Conservation (phyloP, 2,329 filamentous ascomycete genomes). For the Fusarium sororula region DNA sequence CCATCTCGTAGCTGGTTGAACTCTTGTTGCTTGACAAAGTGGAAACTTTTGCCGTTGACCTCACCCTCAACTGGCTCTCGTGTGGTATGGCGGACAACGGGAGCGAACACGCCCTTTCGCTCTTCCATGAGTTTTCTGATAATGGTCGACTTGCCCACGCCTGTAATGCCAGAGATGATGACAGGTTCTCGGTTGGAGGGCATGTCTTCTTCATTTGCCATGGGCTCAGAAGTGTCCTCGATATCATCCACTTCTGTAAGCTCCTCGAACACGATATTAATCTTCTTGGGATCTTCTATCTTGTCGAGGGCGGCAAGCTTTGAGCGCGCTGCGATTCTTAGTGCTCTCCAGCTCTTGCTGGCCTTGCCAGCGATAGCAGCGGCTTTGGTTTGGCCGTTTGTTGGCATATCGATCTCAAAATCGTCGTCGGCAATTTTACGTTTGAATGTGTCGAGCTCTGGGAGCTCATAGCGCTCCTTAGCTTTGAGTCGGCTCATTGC, state of each 20-base stretch:
- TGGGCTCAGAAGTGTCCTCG: slow-evolving; percentile 47
- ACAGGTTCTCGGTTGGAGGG: slow-evolving; percentile 65
- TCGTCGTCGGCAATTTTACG: slow-evolving; percentile 80
- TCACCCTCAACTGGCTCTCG: slow-evolving; percentile 60
- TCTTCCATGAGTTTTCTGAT: slow-evolving; percentile 69
- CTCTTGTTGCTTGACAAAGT: slow-evolving; percentile 64
- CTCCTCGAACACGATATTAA: slow-evolving; percentile 66
- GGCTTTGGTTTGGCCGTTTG: slow-evolving; percentile 65
- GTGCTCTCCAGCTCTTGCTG: slow-evolving; percentile 89
- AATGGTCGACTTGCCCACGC: slow-evolving; percentile 70
- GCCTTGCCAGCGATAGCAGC: slow-evolving; percentile 75
- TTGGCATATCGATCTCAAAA: slow-evolving; percentile 86
- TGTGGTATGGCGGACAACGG: slow-evolving; percentile 65
- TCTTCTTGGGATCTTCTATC: slow-evolving; percentile 83
- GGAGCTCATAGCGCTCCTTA: slow-evolving; percentile 70
- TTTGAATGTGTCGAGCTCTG: slow-evolving; percentile 75
- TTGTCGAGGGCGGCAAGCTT: slow-evolving; percentile 85
- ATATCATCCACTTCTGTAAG: slow-evolving; percentile 51
- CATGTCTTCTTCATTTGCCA: slow-evolving; percentile 47
- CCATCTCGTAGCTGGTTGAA: slow-evolving; percentile 68
- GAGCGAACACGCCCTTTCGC: slow-evolving; percentile 72
- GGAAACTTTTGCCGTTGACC: slow-evolving; percentile 59
- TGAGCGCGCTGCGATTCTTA: slow-evolving; percentile 79
- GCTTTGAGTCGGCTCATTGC: slow-evolving; percentile 77
- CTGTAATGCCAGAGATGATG: slow-evolving; percentile 72